Evolutionary conservation across 2,329 filamentous ascomycete genomes (phyloP).

Genomic region (Tothia fuscella): DNA sequence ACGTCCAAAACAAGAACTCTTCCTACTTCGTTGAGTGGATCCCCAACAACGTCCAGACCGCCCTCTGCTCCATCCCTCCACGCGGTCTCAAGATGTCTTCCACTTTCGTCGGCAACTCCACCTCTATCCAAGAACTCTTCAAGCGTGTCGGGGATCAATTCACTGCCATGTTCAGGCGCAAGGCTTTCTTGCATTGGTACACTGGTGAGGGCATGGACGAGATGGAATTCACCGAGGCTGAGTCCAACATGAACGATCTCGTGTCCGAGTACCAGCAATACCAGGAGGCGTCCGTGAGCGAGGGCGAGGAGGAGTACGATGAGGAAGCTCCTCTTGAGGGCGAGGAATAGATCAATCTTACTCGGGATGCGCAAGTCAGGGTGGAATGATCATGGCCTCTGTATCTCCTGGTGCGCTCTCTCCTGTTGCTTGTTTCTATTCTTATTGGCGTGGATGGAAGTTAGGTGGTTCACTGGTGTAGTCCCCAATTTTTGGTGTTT

Average conservation of each 20-base stretch:
- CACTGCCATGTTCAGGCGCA: conserved; percentile 99
- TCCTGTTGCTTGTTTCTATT: too few relatives aligned
- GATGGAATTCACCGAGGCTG: conserved; percentile 99
- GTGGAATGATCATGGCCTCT: too few relatives aligned
- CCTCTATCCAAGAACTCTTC: conserved; percentile 99
- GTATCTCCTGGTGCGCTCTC: too few relatives aligned
- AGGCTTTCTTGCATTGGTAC: conserved; percentile 99
- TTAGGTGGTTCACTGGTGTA: too few relatives aligned
- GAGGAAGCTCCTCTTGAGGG: conserved; percentile 66
- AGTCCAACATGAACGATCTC: conserved; percentile 99
- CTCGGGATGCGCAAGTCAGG: too few relatives aligned
- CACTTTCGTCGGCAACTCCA: conserved; percentile 98
- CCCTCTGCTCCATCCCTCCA: conserved; percentile 96
- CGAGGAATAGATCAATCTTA: conserved; percentile 48
- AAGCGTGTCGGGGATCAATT: conserved; percentile 99
- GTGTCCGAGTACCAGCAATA: conserved; percentile 99
- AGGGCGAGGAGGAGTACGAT: conserved; percentile 92
- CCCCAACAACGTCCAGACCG: conserved; percentile 99
- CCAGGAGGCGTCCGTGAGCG: conserved; percentile 95
- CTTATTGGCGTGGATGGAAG: too few relatives aligned
- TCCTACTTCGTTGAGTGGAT: conserved; percentile 99
- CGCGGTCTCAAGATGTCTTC: conserved; percentile 98
- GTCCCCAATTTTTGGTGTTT: too few relatives aligned
- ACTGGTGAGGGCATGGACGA: conserved; percentile 99
- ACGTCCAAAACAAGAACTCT: conserved; percentile 99